Evolutionary conservation across 192 early-diverging fungal genomes (phyloP).

Genomic region (Thamnidium elegans): DNA sequence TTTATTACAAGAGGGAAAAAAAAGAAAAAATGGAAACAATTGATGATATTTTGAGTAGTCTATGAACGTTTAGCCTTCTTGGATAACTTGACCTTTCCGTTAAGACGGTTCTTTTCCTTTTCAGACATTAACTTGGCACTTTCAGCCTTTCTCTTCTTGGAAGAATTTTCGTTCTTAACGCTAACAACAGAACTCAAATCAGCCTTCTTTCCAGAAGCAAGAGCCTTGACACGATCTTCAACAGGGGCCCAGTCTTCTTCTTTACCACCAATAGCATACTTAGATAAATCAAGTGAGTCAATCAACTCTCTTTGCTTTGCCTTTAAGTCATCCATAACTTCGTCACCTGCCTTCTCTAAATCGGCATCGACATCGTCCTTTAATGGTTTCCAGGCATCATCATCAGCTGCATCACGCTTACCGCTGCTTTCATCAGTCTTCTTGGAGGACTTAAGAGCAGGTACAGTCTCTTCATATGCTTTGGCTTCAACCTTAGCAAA

Average conservation of each 20-base stretch:
- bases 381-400: constrained; percentile 85
- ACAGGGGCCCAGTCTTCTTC: constrained; percentile 75
- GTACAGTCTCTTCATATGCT: constrained; percentile 41
- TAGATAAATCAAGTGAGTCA: constrained; percentile 66
- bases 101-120: constrained; percentile 42
- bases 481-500: constrained; percentile 61
- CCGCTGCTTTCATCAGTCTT: constrained; percentile 9
- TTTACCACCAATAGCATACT: constrained; percentile 68
- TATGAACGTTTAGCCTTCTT: constrained; percentile 40
- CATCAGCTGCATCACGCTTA: constrained; percentile 59
- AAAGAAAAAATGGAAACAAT: too few relatives aligned
- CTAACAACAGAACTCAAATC: constrained; percentile 62
- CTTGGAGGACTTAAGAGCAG: constrained; percentile 27
- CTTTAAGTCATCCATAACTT: constrained; percentile 62
- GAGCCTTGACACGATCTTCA: constrained; percentile 54
- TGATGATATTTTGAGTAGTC: too few relatives aligned
- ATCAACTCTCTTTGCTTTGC: constrained; percentile 80
- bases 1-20: too few relatives aligned
- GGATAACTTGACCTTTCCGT: constrained; percentile 33
- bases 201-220: constrained; percentile 46
- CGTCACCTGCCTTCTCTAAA: constrained; percentile 77
- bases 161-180: constrained; percentile 64
- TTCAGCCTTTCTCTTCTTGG: constrained; percentile 53
- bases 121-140: constrained; percentile 45
- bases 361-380: constrained; percentile 78